Evolutionary conservation across 768 basidiomycete genomes (phyloP).

Genomic region (Aureoboletus auriporus): DNA sequence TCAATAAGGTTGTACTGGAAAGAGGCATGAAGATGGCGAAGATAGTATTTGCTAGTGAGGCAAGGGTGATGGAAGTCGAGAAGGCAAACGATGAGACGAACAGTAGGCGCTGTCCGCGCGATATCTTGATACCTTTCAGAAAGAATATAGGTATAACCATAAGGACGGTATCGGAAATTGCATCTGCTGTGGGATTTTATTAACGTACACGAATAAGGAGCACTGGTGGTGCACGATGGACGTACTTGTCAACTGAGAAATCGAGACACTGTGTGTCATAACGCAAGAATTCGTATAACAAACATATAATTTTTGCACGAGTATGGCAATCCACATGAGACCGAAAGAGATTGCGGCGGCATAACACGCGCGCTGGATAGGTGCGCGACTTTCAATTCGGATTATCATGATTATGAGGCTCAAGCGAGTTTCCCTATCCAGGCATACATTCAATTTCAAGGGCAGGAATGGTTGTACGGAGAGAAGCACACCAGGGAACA

Average conservation of each 20-base stretch:
- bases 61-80: constrained; percentile 18
- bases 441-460: not conserved
- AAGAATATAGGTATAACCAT: constrained; percentile 12
- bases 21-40: constrained; percentile 7
- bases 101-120: constrained; percentile 9
- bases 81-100: constrained; percentile 18
- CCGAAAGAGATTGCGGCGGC: constrained; percentile 7
- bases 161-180: constrained; percentile 14
- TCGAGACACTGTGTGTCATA: not conserved
- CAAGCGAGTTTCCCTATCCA: constrained; percentile 12
- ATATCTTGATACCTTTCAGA: constrained; percentile 12
- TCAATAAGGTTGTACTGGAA: constrained; percentile 1
- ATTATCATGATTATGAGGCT: constrained; percentile 14
- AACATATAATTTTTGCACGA: constrained; percentile 3
- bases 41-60: constrained; percentile 9
- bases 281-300: not conserved
- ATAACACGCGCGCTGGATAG: not conserved
- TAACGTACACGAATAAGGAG: not conserved
- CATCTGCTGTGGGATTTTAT: constrained; percentile 14
- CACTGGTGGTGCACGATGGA: not conserved
- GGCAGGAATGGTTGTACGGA: not conserved
- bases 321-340: constrained; percentile 11
- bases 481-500: constrained; percentile 9
- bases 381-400: constrained; percentile 2
- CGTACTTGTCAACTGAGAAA: constrained; percentile 16